phyloP scores from a whole-genome alignment of 2,329 filamentous ascomycete species.

The Neocucurbitaria cava region DNA sequence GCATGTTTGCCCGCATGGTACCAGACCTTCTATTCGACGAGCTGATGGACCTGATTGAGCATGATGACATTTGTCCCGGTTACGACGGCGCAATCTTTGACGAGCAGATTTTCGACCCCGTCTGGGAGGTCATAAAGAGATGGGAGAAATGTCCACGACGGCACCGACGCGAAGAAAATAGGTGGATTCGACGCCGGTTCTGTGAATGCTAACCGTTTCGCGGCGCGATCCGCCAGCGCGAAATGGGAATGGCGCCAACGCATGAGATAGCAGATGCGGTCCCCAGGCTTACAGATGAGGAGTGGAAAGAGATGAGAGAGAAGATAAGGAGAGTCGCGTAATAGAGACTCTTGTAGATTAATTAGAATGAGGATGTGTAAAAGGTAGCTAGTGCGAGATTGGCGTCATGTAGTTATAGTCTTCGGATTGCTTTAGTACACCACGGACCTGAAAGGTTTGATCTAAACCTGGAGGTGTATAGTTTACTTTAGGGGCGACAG shows the following conservation, averaged over 20 bases:
- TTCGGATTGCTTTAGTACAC: too few relatives aligned
- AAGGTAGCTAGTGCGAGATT: too few relatives aligned
- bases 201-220: conserved; percentile 12
- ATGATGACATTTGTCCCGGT: background rate
- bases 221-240: background rate
- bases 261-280: background rate
- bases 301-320: background rate
- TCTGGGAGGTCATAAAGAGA: background rate
- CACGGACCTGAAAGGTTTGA: too few relatives aligned
- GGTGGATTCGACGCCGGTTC: conserved; percentile 5
- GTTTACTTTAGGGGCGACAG: too few relatives aligned
- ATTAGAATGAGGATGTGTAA: too few relatives aligned
- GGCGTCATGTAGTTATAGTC: too few relatives aligned
- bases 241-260: background rate
- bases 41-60: background rate
- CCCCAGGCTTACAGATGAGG: background rate
- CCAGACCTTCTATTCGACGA: conserved; percentile 1
- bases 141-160: background rate
- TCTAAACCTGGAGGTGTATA: too few relatives aligned
- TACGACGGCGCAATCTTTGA: background rate
- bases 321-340: too few relatives aligned
- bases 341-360: too few relatives aligned
- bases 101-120: background rate
- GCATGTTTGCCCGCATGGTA: background rate
- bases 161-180: background rate